Conservation (phyloP, 1,284 basidiomycete species). For the Moesziomyces aphidis region DNA sequence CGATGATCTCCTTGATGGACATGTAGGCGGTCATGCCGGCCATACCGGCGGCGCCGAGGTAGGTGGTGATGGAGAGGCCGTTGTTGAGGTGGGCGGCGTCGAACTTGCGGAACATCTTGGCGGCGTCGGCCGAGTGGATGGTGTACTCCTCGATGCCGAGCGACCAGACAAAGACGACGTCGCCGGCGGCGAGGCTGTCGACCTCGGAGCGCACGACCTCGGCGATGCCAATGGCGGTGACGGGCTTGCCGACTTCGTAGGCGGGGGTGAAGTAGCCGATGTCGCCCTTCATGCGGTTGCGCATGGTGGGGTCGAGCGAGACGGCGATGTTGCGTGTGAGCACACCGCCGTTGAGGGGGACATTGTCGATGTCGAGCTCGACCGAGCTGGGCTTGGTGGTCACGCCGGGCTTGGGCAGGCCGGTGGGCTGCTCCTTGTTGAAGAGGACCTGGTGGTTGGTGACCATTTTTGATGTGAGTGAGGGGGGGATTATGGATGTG, state of each 20-base stretch:
- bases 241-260: slow-evolving; percentile 31
- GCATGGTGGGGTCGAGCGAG: slow-evolving; percentile 52
- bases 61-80: slow-evolving; percentile 53
- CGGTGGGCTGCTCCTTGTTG: slow-evolving; percentile 38
- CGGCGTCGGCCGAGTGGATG: slow-evolving; percentile 14
- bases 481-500: background rate
- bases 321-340: slow-evolving; percentile 45
- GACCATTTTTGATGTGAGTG: slow-evolving; percentile 28
- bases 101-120: slow-evolving; percentile 28
- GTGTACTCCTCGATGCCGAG: slow-evolving; percentile 43
- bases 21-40: slow-evolving; percentile 66
- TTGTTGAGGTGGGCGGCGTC: slow-evolving; percentile 15
- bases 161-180: slow-evolving; percentile 36
- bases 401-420: slow-evolving; percentile 41
- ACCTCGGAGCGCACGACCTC: slow-evolving; percentile 40
- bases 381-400: slow-evolving; percentile 23
- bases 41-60: slow-evolving; percentile 67
- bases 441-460: slow-evolving; percentile 51
- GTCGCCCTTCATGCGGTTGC: slow-evolving; percentile 51
- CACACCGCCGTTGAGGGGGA: slow-evolving; percentile 41
- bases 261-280: slow-evolving; percentile 39
- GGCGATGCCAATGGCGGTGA: slow-evolving; percentile 39
- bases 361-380: slow-evolving; percentile 42
- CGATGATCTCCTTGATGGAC: slow-evolving; percentile 59
- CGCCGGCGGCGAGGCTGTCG: slow-evolving; percentile 17